Evolutionary conservation across 148 eudicot genomes (phyloP).

Genomic region (Vaccinium myrtillus): DNA sequence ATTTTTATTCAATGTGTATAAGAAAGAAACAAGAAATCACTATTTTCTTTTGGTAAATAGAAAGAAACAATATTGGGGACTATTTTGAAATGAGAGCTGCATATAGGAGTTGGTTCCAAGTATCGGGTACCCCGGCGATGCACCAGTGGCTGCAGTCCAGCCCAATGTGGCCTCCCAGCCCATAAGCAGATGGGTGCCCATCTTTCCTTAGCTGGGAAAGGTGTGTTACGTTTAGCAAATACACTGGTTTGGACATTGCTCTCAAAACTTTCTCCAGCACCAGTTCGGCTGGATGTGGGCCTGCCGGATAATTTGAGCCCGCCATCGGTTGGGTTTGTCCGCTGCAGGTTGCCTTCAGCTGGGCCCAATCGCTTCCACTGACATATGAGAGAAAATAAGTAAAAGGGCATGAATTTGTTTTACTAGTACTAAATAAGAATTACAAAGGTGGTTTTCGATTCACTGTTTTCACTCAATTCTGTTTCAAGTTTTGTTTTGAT

Average conservation of each 20-base stretch:
- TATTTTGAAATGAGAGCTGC: slow-evolving; percentile 6
- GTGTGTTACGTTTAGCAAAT: background rate
- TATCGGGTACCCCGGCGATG: slow-evolving; percentile 38
- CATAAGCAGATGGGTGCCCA: slow-evolving; percentile 35
- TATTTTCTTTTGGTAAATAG: background rate
- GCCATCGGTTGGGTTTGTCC: slow-evolving; percentile 22
- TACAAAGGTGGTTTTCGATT: too few relatives aligned
- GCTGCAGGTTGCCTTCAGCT: slow-evolving; percentile 9
- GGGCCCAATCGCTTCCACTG: slow-evolving; percentile 24
- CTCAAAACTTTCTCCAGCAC: slow-evolving; percentile 29
- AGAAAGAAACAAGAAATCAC: background rate
- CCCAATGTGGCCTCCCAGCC: slow-evolving; percentile 18
- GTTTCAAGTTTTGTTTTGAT: too few relatives aligned
- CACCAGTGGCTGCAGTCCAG: slow-evolving; percentile 43
- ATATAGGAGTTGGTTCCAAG: slow-evolving; percentile 20
- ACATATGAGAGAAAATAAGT: background rate
- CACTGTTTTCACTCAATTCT: too few relatives aligned
- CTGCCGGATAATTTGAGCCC: slow-evolving; percentile 13
- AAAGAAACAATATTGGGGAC: background rate
- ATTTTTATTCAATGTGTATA: background rate
- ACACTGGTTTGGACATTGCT: slow-evolving; percentile 12
- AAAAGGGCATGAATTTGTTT: too few relatives aligned
- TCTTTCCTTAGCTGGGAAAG: slow-evolving; percentile 26
- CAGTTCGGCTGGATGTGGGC: slow-evolving; percentile 22
- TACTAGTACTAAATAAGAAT: too few relatives aligned